These are phyloP conservation scores for Xanthoconium purpureum DNA, from an alignment of 768 basidiomycete genomes.

Conservation along the genomic window DNA sequence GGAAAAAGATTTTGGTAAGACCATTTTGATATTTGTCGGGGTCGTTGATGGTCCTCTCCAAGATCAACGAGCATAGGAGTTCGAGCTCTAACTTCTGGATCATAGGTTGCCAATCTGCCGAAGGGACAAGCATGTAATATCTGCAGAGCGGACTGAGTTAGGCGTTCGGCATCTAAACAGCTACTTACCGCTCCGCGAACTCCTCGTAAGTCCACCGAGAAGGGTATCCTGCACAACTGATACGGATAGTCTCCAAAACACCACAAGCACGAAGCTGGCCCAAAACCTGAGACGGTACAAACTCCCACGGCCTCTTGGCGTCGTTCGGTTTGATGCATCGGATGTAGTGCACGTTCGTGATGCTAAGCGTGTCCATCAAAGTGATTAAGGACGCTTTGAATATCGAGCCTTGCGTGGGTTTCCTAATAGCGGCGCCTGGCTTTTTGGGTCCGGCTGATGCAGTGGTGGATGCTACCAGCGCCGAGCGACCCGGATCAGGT, in stretches of 20 bases:
- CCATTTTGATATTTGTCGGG: constrained; percentile 97
- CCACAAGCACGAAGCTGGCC: constrained; percentile 96
- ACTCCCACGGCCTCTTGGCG: constrained; percentile 94
- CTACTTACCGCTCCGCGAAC: constrained; percentile 88
- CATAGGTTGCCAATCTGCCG: constrained; percentile 82
- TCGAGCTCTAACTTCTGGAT: constrained; percentile 79
- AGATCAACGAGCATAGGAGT: constrained; percentile 77
- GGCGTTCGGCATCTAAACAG: constrained; percentile 3
- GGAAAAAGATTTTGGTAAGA: constrained; percentile 97
- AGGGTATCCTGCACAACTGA: constrained; percentile 98
- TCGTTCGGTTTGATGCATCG: constrained; percentile 99
- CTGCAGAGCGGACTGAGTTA: constrained; percentile 41
- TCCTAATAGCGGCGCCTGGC: constrained; percentile 69
- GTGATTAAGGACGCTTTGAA: constrained; percentile 94
- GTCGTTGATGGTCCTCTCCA: constrained; percentile 85
- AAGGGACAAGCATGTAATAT: constrained; percentile 95
- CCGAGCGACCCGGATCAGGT: constrained; percentile 80
- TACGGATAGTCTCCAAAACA: constrained; percentile 97
- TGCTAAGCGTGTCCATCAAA: constrained; percentile 95
- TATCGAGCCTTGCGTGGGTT: constrained; percentile 97
- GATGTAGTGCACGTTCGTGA: constrained; percentile 98
- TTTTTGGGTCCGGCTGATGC: constrained; percentile 48
- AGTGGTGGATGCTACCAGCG: constrained; percentile 55
- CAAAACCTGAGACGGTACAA: constrained; percentile 91
- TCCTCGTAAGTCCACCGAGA: constrained; percentile 98